Conservation (phyloP, 1,284 basidiomycete species). For the Naganishia albida region DNA sequence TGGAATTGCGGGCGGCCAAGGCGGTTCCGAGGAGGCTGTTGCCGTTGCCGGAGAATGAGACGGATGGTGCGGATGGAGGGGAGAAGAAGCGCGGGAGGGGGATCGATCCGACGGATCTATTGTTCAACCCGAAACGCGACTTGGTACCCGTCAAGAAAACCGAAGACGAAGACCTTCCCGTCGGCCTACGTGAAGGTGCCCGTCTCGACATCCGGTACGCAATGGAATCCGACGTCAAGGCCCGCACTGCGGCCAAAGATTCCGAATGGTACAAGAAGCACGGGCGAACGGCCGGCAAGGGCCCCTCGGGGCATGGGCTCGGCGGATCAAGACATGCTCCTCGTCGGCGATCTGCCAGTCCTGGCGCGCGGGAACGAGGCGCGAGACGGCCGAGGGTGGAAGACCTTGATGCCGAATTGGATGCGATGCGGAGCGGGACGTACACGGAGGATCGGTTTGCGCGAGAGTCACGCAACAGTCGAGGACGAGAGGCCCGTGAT, state of each 20-base stretch:
- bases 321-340: not conserved
- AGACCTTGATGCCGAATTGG: constrained; percentile 31
- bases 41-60: constrained; percentile 14
- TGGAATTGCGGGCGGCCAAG: constrained; percentile 29
- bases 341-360: constrained; percentile 28
- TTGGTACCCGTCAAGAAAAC: constrained; percentile 21
- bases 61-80: not conserved
- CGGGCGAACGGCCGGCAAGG: constrained; percentile 31
- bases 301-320: not conserved
- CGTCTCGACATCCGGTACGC: constrained; percentile 33
- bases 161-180: constrained; percentile 27
- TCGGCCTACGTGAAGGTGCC: constrained; percentile 28
- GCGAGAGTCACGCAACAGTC: not conserved
- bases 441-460: not conserved
- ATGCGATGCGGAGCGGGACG: constrained; percentile 23
- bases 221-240: constrained; percentile 31
- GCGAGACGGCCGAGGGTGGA: constrained; percentile 2
- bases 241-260: constrained; percentile 28
- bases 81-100: not conserved
- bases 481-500: not conserved
- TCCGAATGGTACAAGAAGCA: constrained; percentile 31
- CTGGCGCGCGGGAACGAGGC: constrained; percentile 4
- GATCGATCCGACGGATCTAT: constrained; percentile 19
- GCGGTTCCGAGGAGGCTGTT: constrained; percentile 26
- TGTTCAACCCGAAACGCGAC: constrained; percentile 25